Conservation (phyloP, 2,329 filamentous ascomycete genomes). For the Penicillium occitanis region DNA sequence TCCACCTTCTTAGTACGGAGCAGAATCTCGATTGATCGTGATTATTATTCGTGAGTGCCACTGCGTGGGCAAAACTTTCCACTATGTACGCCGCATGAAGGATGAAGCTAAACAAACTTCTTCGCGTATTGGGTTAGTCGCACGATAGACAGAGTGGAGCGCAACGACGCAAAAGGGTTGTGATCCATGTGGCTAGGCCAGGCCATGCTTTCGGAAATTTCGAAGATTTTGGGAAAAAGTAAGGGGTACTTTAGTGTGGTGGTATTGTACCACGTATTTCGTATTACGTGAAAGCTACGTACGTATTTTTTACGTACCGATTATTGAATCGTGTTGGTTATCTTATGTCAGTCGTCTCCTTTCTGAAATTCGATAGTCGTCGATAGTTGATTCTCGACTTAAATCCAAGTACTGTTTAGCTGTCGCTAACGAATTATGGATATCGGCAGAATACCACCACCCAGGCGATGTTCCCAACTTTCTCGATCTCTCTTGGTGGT, state of each 20-base stretch:
- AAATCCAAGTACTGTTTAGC: not conserved
- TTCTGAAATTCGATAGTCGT: too few relatives aligned
- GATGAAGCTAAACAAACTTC: not conserved
- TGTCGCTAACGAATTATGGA: not conserved
- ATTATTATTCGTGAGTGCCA: too few relatives aligned
- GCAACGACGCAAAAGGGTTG: not conserved
- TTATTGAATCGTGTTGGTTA: not conserved
- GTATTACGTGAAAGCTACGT: not conserved
- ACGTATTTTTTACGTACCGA: not conserved
- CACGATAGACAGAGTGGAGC: not conserved
- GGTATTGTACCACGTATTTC: not conserved
- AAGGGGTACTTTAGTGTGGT: not conserved
- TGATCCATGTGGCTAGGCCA: conserved; percentile 1
- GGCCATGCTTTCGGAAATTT: conserved; percentile 3
- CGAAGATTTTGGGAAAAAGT: conserved; percentile 2
- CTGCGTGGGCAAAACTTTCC: not conserved
- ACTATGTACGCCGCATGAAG: not conserved
- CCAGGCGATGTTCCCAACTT: too few relatives aligned
- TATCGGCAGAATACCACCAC: not conserved
- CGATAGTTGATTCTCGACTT: not conserved
- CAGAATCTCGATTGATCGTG: not conserved
- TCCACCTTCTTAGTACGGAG: not conserved
- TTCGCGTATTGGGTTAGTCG: not conserved
- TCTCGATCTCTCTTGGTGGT: not conserved
- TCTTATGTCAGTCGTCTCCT: too few relatives aligned